These are phyloP conservation scores for Nasturtium officinale DNA, from an alignment of 345 rosid genomes.

Conservation along the genomic window DNA sequence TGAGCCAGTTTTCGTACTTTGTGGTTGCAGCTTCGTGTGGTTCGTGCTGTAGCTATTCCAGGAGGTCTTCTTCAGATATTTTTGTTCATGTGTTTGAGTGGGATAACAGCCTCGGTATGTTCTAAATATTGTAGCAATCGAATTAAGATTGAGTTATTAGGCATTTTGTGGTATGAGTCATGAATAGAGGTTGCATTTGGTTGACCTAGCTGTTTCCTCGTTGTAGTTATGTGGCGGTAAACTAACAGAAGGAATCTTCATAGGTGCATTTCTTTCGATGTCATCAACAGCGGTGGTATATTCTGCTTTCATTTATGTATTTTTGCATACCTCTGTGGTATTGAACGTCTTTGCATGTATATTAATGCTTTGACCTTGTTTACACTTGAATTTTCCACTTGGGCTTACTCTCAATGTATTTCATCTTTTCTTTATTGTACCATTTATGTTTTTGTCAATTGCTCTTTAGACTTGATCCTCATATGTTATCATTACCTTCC, in stretches of 20 bases:
- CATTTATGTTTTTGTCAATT: conserved; percentile 12
- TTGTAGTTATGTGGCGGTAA: conserved; percentile 90
- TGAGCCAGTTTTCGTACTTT: conserved; percentile 27
- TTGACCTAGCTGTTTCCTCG: conserved; percentile 39
- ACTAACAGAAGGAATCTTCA: conserved; percentile 88
- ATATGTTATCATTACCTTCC: conserved; percentile 15
- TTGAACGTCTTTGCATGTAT: conserved; percentile 14
- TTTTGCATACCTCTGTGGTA: conserved; percentile 7
- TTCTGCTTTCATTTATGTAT: conserved; percentile 21
- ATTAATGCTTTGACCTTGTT: conserved; percentile 13
- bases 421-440: conserved; percentile 4
- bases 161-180: background rate
- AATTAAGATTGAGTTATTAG: conserved; percentile 4
- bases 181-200: conserved; percentile 21
- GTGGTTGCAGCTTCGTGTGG: conserved; percentile 79
- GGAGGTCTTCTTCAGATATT: conserved; percentile 93
- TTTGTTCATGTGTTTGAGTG: conserved; percentile 90
- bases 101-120: conserved; percentile 80
- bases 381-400: background rate
- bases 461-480: conserved; percentile 15
- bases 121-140: background rate
- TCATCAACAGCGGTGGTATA: conserved; percentile 96
- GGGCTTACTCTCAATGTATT: background rate
- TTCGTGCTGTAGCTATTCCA: conserved; percentile 86
- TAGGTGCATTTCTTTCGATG: conserved; percentile 89